Conservation (phyloP, 352 stramenopile species). For the Halophytophthora batemanensis region DNA sequence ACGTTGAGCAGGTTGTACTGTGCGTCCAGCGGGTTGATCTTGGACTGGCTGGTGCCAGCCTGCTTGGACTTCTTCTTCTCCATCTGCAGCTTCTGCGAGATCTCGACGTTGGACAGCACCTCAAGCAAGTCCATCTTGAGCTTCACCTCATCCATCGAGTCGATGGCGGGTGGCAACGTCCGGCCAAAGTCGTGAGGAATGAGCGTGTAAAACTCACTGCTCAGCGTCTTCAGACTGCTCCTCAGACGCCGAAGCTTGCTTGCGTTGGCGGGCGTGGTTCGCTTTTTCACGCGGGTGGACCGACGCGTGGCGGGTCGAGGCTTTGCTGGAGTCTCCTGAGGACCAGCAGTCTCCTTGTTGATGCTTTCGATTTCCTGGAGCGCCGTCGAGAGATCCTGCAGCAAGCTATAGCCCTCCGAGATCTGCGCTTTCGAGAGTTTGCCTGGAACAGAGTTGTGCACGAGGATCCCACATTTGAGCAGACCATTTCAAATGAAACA, state of each 20-base stretch:
- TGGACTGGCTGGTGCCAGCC: too few species aligned
- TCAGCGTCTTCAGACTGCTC: conserved; percentile 43
- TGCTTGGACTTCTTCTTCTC: conserved; percentile 32
- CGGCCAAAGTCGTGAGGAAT: conserved; percentile 72
- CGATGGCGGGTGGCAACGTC: conserved; percentile 45
- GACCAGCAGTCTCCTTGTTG: conserved; percentile 14
- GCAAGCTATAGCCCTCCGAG: conserved; percentile 50
- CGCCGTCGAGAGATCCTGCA: conserved; percentile 42
- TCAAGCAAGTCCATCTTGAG: conserved; percentile 60
- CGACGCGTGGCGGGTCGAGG: too few species aligned
- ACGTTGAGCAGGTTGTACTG: conserved; percentile 57
- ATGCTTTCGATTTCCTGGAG: conserved; percentile 41
- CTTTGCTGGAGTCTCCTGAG: conserved; percentile 2
- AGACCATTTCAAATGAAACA: not conserved
- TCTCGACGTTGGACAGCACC: conserved; percentile 57
- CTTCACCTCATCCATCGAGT: conserved; percentile 51
- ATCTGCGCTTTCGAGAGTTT: conserved; percentile 60
- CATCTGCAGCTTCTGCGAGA: conserved; percentile 51
- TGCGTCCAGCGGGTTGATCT: conserved; percentile 41
- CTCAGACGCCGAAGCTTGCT: too few species aligned
- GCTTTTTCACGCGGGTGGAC: too few species aligned
- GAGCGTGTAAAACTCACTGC: conserved; percentile 67
- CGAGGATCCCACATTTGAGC: not conserved
- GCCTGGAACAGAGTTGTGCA: conserved; percentile 10
- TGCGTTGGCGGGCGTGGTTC: too few species aligned